Evolutionary conservation across 2,329 filamentous ascomycete species (phyloP), one percentile per base, ranked within the genome.

Genomic region (Aureobasidium leucospermi): DNA sequence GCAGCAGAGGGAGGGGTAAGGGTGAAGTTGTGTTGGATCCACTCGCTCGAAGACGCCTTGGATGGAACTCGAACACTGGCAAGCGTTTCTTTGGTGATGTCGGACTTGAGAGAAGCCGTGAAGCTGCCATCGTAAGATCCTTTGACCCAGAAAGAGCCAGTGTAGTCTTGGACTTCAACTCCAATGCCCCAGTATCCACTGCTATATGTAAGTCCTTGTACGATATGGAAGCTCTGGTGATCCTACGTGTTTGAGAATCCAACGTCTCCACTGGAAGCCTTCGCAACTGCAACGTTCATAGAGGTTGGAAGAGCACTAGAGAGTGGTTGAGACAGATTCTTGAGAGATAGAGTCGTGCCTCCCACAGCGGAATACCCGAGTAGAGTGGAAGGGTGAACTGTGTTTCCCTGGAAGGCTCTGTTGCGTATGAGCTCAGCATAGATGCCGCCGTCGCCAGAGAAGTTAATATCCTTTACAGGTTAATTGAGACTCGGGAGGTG

Each of bases 341-440:
- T 59, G 38, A 85, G 70, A 38, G 78, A 82, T 32, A 79, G 71
- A 23, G 72, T 66, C 2, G 74, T 71, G 10, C 79, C 81, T 58
- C 76, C 78, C 32, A 84, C 77, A 68, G 79, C 79, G 67, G 82
- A 81, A 7, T 78, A 82, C 10, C 77, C 79, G 2, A 72, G 76
- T 65, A 82, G 81, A 41, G 70, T 76, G 62, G 76, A 70, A 16
- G 67, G 66, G 65, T 77, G 77, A 23, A 81, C 77, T 34, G 77
- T 19, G 31, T 46, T 63, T 52, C 75, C 77, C 68, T 88, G 85
- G 65, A 88, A 87, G n/a, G 84, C 86, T 57, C 85, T 79, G 70
- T 88, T 89, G 51, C 78, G 79, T 60, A 88, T 80, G 59, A 89
- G 70, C 67, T 89, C 85, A 48, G 83, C 85, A 67, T 88, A 88